Evolutionary conservation across 225 moss, liverwort and hornwort species (phyloP).

Genomic region (Neckera pumila): DNA sequence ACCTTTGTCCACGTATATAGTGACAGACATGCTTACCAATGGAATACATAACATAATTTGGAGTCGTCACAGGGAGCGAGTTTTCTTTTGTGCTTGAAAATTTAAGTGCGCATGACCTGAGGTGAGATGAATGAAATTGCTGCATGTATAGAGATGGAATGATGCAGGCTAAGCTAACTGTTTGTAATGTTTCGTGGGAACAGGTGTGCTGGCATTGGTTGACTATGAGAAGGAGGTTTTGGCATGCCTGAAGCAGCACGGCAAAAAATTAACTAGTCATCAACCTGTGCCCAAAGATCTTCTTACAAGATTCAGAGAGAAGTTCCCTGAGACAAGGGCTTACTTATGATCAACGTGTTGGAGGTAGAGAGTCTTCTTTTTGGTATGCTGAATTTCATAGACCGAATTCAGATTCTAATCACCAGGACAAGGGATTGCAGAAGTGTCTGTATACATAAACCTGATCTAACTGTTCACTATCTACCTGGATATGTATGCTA

Average conservation of each 20-base stretch:
- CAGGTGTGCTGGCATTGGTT: conserved; percentile 47
- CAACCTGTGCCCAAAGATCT: conserved; percentile 53
- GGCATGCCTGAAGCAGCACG: conserved; percentile 39
- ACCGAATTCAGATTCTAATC: neutral
- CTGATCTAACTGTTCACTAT: neutral
- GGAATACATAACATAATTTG: neutral
- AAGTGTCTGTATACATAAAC: neutral
- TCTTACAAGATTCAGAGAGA: conserved; percentile 50
- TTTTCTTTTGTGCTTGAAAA: too few species aligned
- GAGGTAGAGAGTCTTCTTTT: neutral
- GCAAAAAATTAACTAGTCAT: conserved; percentile 17
- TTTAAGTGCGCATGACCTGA: neutral
- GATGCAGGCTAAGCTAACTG: neutral
- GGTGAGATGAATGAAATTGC: neutral
- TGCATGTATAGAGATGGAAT: neutral
- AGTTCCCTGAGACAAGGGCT: conserved; percentile 49
- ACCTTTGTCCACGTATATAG: neutral
- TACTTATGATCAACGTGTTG: neutral
- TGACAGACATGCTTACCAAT: neutral
- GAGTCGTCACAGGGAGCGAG: neutral
- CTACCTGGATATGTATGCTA: neutral
- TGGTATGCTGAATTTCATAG: neutral
- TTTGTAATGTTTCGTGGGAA: neutral
- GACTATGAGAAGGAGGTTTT: conserved; percentile 56
- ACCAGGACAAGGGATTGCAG: neutral